phyloP scores from a whole-genome alignment of 2,329 filamentous ascomycete species.

The Penicillium sp. region DNA sequence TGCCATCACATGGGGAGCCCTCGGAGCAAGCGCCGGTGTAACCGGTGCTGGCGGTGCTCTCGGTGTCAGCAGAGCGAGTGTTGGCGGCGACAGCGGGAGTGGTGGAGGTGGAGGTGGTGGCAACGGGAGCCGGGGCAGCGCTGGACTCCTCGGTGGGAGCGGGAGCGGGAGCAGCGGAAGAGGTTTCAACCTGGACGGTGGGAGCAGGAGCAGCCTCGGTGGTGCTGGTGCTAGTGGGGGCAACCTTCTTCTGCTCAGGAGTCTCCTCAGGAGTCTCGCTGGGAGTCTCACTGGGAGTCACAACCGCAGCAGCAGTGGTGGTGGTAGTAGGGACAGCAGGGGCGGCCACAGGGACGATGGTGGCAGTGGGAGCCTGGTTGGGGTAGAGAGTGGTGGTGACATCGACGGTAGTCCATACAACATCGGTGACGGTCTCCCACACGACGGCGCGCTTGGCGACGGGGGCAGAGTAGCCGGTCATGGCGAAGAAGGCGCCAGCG shows the following conservation, averaged over 20 bases:
- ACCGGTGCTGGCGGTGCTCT: slow-evolving; percentile 16
- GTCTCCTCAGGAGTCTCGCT: background rate
- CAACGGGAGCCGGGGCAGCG: background rate
- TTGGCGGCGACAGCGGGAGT: slow-evolving; percentile 9
- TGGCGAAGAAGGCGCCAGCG: slow-evolving; percentile 37
- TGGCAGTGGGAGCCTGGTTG: slow-evolving; percentile 24
- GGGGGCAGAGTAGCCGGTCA: slow-evolving; percentile 33
- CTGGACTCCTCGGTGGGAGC: slow-evolving; percentile 4
- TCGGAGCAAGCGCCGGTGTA: slow-evolving; percentile 28
- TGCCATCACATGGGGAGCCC: slow-evolving; percentile 50
- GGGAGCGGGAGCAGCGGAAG: slow-evolving; percentile 7
- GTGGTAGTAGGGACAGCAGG: slow-evolving; percentile 16
- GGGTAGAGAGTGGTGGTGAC: slow-evolving; percentile 51
- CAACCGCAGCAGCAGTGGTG: slow-evolving; percentile 10
- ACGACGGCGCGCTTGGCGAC: slow-evolving; percentile 47
- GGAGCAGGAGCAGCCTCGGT: slow-evolving; percentile 9
- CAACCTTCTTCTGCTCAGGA: background rate
- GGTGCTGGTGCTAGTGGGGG: slow-evolving; percentile 12
- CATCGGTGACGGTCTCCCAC: slow-evolving; percentile 52
- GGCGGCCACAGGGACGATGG: slow-evolving; percentile 24
- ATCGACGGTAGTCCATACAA: slow-evolving; percentile 52
- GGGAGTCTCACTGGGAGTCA: background rate
- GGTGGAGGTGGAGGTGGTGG: background rate
- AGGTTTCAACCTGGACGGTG: slow-evolving; percentile 6
- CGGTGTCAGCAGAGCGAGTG: slow-evolving; percentile 18